Base-by-base conservation (phyloP, 257 asterid species). In the Ilex asprella region DNA sequence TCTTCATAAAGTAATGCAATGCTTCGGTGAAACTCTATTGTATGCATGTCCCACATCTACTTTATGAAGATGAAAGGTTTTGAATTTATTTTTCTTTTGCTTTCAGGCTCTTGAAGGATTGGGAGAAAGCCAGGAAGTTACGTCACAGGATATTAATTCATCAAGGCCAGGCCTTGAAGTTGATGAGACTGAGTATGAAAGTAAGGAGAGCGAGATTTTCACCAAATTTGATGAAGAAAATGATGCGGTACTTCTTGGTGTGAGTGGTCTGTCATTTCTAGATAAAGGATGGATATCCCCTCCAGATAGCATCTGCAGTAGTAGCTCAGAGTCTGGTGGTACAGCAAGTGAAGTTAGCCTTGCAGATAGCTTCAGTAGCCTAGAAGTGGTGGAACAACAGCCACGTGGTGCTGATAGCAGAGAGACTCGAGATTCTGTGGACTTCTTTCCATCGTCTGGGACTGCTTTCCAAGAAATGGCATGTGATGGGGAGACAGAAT, bases 91-190 rank as follows among this genome's bases (percentile, higher is more conserved):
- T 6, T 66, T 54, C 30, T 65, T 21, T 54, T 31, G 54, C 61
- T 76, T 78, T 39, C 71, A 93, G 99, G 99, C 97, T 78, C 95
- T 93, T 71, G 99, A 89, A 78, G 99, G 99, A 49, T 80, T 93
- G 69, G 97, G 99, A 57, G 99, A 87, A 61, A 82, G 93, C 81
- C 83, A 89, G 77, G 94, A 87, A 72, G 84, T 70, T 70, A 74
- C 79, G 62, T 81, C 96, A 30, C 81, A 82, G 71, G 94, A 84
- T 52, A 79, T 76, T 67, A 82, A 82, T 74, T 74, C 89, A 31
- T 67, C 78, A 66, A 76, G 84, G 73, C 71, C 73, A 58, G 90
- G 79, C 70, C 78, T 77, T 63, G 69, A 70, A 49, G 87, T 57
- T 73, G 74, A 89, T 51, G 82, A 64, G 55, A 43, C 78, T 54